These are phyloP conservation scores for Sugiyamaella paludigena DNA, from an alignment of 1,139 yeast genomes.

Conservation along the genomic window DNA sequence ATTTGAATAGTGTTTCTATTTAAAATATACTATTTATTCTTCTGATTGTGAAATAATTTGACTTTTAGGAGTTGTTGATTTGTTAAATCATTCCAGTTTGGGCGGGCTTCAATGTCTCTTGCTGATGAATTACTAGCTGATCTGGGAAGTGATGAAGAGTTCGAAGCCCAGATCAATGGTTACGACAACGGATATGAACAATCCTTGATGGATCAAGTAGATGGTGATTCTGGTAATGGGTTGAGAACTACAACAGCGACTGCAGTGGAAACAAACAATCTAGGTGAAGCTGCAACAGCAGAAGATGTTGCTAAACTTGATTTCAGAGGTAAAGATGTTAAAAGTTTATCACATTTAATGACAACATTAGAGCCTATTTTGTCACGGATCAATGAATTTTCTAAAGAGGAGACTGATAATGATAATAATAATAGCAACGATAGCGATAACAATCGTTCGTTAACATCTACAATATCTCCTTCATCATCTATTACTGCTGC, in stretches of 20 bases:
- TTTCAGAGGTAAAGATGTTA: conserved; percentile 19
- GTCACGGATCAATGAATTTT: conserved; percentile 24
- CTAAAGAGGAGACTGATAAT: conserved; percentile 8
- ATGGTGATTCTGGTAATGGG: background rate
- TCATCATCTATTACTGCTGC: too few relatives aligned
- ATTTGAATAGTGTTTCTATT: background rate
- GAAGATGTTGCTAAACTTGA: conserved; percentile 23
- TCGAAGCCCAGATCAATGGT: conserved; percentile 14
- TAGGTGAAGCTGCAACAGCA: conserved; percentile 23
- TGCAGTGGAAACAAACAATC: conserved; percentile 3
- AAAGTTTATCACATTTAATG: conserved; percentile 29
- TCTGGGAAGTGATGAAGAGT: conserved; percentile 34
- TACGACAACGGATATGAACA: conserved; percentile 17
- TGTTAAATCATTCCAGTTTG: too few relatives aligned
- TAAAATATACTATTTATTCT: background rate
- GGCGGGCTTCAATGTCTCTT: conserved; percentile 33
- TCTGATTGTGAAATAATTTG: background rate
- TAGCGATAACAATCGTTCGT: conserved; percentile 32
- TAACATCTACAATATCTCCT: too few relatives aligned
- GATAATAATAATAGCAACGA: conserved; percentile 23
- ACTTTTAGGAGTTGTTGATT: too few relatives aligned
- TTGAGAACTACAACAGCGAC: background rate
- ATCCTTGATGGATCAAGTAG: conserved; percentile 7
- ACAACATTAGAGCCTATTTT: conserved; percentile 31
- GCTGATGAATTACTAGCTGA: conserved; percentile 43